phyloP scores from a whole-genome alignment of 768 basidiomycete species.

The Lactarius hengduanensis region DNA sequence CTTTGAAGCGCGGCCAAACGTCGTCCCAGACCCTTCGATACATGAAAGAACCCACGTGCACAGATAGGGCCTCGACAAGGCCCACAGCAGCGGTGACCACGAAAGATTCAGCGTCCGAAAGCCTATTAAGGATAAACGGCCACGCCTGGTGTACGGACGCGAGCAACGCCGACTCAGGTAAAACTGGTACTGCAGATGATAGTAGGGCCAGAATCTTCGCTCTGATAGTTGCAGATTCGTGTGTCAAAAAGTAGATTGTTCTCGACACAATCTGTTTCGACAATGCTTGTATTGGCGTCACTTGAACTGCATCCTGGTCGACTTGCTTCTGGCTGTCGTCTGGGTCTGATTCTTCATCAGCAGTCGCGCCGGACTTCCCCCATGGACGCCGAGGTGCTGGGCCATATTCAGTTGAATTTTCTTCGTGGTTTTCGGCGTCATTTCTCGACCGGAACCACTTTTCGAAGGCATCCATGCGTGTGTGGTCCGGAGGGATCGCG shows the following conservation, averaged over 20 bases:
- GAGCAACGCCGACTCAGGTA: slow-evolving; percentile 70
- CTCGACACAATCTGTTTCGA: slow-evolving; percentile 85
- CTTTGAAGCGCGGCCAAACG: slow-evolving; percentile 82
- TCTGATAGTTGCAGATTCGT: slow-evolving; percentile 82
- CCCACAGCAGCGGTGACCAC: slow-evolving; percentile 76
- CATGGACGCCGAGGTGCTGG: slow-evolving; percentile 59
- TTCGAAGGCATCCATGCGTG: slow-evolving; percentile 52
- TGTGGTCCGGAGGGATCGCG: slow-evolving; percentile 32
- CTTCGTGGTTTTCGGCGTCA: slow-evolving; percentile 35
- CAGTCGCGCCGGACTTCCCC: slow-evolving; percentile 41
- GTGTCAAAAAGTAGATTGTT: slow-evolving; percentile 88
- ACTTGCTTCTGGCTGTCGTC: slow-evolving; percentile 31
- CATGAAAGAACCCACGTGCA: slow-evolving; percentile 83
- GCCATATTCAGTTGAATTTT: slow-evolving; percentile 52
- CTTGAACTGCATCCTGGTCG: slow-evolving; percentile 46
- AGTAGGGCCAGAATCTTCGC: slow-evolving; percentile 78
- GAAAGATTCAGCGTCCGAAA: slow-evolving; percentile 69
- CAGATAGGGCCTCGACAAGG: slow-evolving; percentile 69
- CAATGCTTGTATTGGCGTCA: slow-evolving; percentile 70
- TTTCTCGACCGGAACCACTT: slow-evolving; percentile 62
- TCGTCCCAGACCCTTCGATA: slow-evolving; percentile 83
- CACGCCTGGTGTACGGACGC: slow-evolving; percentile 86
- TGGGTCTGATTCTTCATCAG: slow-evolving; percentile 30
- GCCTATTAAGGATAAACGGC: slow-evolving; percentile 89
- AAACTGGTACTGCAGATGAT: slow-evolving; percentile 67